Evolutionary conservation across 441 rosid species (phyloP).

Genomic region (Geranium incanum): DNA sequence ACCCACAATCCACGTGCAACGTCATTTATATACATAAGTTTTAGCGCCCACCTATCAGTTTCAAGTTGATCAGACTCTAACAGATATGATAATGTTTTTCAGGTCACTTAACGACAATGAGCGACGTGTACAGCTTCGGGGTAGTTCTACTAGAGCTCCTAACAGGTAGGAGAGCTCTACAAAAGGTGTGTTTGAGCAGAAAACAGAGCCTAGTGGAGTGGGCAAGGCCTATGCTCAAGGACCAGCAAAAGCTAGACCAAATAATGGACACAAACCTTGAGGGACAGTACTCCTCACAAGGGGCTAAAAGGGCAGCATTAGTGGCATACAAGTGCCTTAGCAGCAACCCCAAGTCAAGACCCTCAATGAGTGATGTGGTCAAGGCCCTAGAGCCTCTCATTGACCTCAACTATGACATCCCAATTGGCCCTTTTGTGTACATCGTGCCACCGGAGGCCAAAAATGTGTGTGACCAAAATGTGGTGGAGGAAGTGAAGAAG

Average conservation of each 20-base stretch:
- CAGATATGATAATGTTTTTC: constrained; percentile 23
- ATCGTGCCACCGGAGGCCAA: constrained; percentile 27
- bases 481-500: not conserved
- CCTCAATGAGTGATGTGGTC: constrained; percentile 45
- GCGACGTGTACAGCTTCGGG: constrained; percentile 53
- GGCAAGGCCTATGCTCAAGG: constrained; percentile 55
- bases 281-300: constrained; percentile 58
- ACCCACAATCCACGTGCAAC: not conserved
- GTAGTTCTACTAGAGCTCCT: constrained; percentile 50
- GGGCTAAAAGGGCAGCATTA: constrained; percentile 50
- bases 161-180: constrained; percentile 51
- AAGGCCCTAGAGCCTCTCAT: constrained; percentile 41
- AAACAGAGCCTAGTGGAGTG: constrained; percentile 56
- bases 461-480: not conserved
- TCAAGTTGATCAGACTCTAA: not conserved
- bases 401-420: constrained; percentile 34
- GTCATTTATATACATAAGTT: not conserved
- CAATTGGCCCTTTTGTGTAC: constrained; percentile 44
- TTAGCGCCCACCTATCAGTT: too few relatives aligned
- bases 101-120: constrained; percentile 54
- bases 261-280: constrained; percentile 63
- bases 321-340: constrained; percentile 63
- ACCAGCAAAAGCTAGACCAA: constrained; percentile 38
- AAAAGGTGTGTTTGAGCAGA: constrained; percentile 42
- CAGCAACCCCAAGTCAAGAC: constrained; percentile 51